Evolutionary conservation across 2,329 filamentous ascomycete species (phyloP), one percentile per base, ranked within the genome.

Genomic region (Diplodia corticola): DNA sequence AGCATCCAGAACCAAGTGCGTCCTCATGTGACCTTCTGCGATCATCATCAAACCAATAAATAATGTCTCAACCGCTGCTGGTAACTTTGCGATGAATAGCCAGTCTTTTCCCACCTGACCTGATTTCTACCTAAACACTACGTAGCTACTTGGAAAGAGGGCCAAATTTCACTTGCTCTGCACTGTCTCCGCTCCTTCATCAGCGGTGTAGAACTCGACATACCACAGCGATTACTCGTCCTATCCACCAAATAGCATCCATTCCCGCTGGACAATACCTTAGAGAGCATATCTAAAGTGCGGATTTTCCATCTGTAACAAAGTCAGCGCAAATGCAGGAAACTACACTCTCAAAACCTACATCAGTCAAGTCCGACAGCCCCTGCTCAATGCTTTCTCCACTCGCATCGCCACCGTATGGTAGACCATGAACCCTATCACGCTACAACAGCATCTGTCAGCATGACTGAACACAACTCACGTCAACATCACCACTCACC

Each of bases 281-380:
- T 28, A 57, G 4, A 57, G 54, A 12, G 22, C 54, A 5, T 57
- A 57, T n/a, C 54, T 35, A 35, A 57, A 57, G 26, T 57, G 54
- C 13, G 33, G 54, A 12, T 57, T 57, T 22, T 57, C 54, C 15
- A 7, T 40, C 54, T 57, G 33, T 3, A 37, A 15, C 40, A 24
- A 24, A 20, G 30, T 37, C 51, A 54, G 51, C 20, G 17, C n/a
- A 35, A 15, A 30, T 2, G 51, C 9, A 5, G n/a, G n/a, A n/a
- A n/a, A n/a, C n/a, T 3, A n/a, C 15, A 4, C 4, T 13, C 53
- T 6, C 40, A 20, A 24, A 24, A 48, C 57, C 7, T 30, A 61
- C 44, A 35, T 49, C 57, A 3, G 57, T 49, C 57, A 61, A 61
- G 20, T 61, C 57, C 28, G 44, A 61, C 13, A 61, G n/a, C 10